phyloP scores from a whole-genome alignment of 768 basidiomycete genomes.

The Leccinum disarticulatum region DNA sequence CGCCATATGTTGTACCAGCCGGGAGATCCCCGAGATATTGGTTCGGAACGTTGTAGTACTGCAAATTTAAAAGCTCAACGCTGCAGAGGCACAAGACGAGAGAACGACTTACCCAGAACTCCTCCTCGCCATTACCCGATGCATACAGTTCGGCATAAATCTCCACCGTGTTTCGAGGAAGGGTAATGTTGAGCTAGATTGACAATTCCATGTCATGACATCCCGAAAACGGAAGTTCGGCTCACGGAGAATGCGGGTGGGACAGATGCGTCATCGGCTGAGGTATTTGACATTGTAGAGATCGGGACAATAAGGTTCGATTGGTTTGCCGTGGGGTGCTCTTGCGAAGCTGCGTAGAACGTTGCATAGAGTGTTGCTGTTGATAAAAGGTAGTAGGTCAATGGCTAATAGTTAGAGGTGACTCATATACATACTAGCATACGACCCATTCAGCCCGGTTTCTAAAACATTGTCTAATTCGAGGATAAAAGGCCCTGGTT shows the following conservation, averaged over 20 bases:
- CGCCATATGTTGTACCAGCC: conserved; percentile 40
- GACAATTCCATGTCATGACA: neutral
- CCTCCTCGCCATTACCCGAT: conserved; percentile 63
- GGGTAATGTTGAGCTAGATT: conserved; percentile 59
- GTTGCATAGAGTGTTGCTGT: conserved; percentile 70
- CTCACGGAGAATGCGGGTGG: conserved; percentile 71
- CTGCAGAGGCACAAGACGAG: neutral
- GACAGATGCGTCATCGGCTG: conserved; percentile 72
- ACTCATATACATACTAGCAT: conserved; percentile 51
- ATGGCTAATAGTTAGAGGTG: neutral
- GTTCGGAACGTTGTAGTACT: conserved; percentile 72
- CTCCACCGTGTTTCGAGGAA: conserved; percentile 67
- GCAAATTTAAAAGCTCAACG: conserved; percentile 1
- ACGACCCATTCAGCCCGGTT: conserved; percentile 59
- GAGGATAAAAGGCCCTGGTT: conserved; percentile 67
- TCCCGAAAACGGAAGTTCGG: neutral
- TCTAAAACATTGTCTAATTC: conserved; percentile 71
- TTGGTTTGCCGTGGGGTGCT: conserved; percentile 56
- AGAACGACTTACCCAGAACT: conserved; percentile 65
- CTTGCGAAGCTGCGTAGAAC: conserved; percentile 59
- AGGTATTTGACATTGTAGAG: conserved; percentile 59
- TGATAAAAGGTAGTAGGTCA: neutral
- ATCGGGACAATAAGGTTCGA: conserved; percentile 70
- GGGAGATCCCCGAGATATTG: conserved; percentile 58
- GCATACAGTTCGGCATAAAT: conserved; percentile 72